Evolutionary conservation across 2,329 filamentous ascomycete genomes (phyloP).

Genomic region (Colletotrichum sansevieriae): DNA sequence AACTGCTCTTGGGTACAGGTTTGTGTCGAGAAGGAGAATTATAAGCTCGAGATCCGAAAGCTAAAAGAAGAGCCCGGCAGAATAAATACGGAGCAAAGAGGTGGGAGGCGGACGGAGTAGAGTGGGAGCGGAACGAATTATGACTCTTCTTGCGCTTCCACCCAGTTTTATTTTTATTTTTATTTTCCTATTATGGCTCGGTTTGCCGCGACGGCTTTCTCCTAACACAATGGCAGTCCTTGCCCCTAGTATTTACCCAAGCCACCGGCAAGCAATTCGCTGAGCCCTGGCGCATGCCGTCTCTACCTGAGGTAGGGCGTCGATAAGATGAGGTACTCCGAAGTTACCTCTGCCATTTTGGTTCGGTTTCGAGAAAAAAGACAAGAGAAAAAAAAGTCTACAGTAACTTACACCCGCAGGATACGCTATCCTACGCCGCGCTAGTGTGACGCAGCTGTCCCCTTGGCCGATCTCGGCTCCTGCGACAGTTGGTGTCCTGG

Average conservation of each 20-base stretch:
- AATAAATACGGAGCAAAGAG: slow-evolving; percentile 40
- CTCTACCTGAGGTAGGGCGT: not conserved
- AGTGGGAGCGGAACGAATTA: slow-evolving; percentile 35
- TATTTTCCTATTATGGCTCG: slow-evolving; percentile 10
- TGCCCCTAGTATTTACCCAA: slow-evolving; percentile 19
- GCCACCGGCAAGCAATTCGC: slow-evolving; percentile 17
- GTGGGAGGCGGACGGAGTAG: slow-evolving; percentile 23
- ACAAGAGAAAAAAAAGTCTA: no score
- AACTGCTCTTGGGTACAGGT: slow-evolving; percentile 29
- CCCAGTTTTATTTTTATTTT: slow-evolving; percentile 37
- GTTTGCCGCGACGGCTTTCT: slow-evolving; percentile 30
- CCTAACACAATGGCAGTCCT: slow-evolving; percentile 38
- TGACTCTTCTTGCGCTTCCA: slow-evolving; percentile 41
- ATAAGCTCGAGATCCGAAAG: slow-evolving; percentile 15
- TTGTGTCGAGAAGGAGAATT: slow-evolving; percentile 28
- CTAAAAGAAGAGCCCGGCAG: slow-evolving; percentile 27
- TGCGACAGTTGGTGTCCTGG: slow-evolving; percentile 26
- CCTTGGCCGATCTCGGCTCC: slow-evolving; percentile 42
- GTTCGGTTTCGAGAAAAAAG: no score
- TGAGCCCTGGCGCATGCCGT: slow-evolving; percentile 26
- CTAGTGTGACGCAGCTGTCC: slow-evolving; percentile 33
- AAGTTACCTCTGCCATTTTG: not conserved
- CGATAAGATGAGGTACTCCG: slow-evolving; percentile 28
- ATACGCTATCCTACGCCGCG: slow-evolving; percentile 30
- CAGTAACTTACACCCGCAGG: slow-evolving; percentile 5